Base-by-base conservation (phyloP, 2,329 filamentous ascomycete genomes). In the Arthrobotrys sphaeroides region DNA sequence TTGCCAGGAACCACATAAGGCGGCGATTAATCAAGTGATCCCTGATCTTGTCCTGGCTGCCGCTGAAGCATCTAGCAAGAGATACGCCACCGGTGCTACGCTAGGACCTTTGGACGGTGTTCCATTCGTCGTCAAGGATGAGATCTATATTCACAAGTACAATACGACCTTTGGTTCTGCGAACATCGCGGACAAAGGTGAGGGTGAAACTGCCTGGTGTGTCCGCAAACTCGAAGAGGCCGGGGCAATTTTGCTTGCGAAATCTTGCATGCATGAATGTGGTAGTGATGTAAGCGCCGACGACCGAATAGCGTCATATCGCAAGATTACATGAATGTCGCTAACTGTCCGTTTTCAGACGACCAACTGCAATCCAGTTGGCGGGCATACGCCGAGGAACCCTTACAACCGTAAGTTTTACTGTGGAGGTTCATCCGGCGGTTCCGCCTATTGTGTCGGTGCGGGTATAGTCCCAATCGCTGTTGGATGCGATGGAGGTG, bases 111-210 rank as follows among this genome's bases (percentile, higher is more conserved):
- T 94, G 0, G 91, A 93, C 78, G 91, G 91, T 5, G 86, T 94
- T 0, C 91, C 91, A 0, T 87, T 92, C 3, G 90, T 88, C 0
- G 86, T 93, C 57, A 94, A 94, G 82, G 91, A 94, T 79, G 90
- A 93, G 80, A 88, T 91, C 57, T 89, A 93, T 80, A 82, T 94
- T 22, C 87, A 88, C n/a, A 91, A 91, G 0, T 93, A 94, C 81
- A 85, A 85, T 45, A 90, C 88, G 42, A 90, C 85, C 9, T 84
- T 91, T 43, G 90, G 90, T 5, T 88, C 88, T 7, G 84, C 84
- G 33, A 84, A 88, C 7, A 42, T 73, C 5, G 78, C 76, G 24
- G 77, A 77, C 28, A 65, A 69, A 9, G 83, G 85, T 64, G 83
- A 86, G 4, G 69, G 77, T 0, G 80, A 86, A 18, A 92, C 90